phyloP scores from a whole-genome alignment of 371 early-diverging fungal genomes.

The Saksenaea vasiformis region DNA sequence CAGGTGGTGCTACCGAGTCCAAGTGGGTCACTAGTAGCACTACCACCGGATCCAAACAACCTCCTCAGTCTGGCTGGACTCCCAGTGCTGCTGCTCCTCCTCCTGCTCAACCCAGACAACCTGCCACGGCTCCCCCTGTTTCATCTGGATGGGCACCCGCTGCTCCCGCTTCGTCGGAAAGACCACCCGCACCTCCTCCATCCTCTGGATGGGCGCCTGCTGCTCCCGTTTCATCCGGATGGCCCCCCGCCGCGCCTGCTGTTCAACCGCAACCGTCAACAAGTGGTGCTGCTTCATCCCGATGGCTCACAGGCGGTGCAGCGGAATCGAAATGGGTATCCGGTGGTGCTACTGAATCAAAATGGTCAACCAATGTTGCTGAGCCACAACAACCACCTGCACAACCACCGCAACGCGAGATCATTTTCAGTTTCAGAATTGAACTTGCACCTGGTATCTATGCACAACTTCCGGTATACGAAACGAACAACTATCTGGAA shows the following conservation, averaged over 20 bases:
- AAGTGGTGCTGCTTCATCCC: neutral
- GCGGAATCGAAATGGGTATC: neutral
- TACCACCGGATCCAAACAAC: neutral
- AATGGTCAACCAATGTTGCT: neutral
- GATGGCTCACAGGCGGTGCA: neutral
- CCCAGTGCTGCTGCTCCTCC: no score
- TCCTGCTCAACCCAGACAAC: no score
- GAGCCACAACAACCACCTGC: neutral
- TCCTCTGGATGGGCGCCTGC: neutral
- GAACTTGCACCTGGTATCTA: constrained; percentile 33
- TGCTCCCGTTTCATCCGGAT: no score
- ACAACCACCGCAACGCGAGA: constrained; percentile 6
- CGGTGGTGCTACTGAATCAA: neutral
- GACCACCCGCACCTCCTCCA: no score
- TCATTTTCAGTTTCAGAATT: constrained; percentile 37
- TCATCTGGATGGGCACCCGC: neutral
- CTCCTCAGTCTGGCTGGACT: neutral
- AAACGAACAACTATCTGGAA: constrained; percentile 24
- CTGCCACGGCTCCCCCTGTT: no score
- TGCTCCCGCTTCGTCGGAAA: constrained; percentile 8
- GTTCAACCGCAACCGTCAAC: neutral
- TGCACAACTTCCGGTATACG: constrained; percentile 33
- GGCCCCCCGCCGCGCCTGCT: neutral
- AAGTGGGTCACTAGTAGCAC: constrained; percentile 8
- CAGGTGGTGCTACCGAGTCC: constrained; percentile 11